Base-by-base conservation (phyloP, 768 basidiomycete genomes). In the Hericium rajendrae region DNA sequence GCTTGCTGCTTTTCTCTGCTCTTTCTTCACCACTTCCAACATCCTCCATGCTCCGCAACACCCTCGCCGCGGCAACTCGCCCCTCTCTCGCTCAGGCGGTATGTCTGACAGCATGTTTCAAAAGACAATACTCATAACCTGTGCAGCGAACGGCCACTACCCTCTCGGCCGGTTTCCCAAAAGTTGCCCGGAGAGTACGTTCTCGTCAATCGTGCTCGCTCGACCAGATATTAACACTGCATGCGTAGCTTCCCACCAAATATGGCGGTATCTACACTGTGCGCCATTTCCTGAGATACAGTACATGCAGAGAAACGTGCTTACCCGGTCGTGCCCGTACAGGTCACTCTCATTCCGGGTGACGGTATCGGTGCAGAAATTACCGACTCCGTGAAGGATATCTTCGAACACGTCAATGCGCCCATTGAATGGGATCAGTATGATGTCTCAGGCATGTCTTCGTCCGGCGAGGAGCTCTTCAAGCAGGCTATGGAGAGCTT, bases 401-500 rank as follows among this genome's bases (percentile, higher is more conserved):
- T 99, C 69, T 99, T 99, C 69, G 92, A 95, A 71, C 81, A 91
- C 64, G 83, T 93, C 69, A 99, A 98, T 69, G 97, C 94, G 37
- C 97, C 97, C 71, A 95, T 99, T 73, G 92, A 97, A 70, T 97
- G 92, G 91, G 94, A 97, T 68, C 94, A 97, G 71, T 97, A 94
- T 75, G 83, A 97, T 68, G 94, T 99, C 62, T 95, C 94, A 41
- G 97, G 97, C 58, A 85, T 94, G 80, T 95, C 94, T 39, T 90
- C 89, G 40, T 79, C 89, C 51, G 94, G 94, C 64, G 97, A 97
- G 71, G 89, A 84, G 51, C 83, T 97, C 65, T 98, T 99, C 82
- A 93, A 88, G 73, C 84, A 91, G 76, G 94, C 95, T 59, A 94
- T 98, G 92, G 94, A 98, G 71, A 92, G 89, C 70, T 77, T 99